These are phyloP conservation scores for Dacryopinax primogenitus DNA, from an alignment of 768 basidiomycete genomes.

Conservation along the genomic window DNA sequence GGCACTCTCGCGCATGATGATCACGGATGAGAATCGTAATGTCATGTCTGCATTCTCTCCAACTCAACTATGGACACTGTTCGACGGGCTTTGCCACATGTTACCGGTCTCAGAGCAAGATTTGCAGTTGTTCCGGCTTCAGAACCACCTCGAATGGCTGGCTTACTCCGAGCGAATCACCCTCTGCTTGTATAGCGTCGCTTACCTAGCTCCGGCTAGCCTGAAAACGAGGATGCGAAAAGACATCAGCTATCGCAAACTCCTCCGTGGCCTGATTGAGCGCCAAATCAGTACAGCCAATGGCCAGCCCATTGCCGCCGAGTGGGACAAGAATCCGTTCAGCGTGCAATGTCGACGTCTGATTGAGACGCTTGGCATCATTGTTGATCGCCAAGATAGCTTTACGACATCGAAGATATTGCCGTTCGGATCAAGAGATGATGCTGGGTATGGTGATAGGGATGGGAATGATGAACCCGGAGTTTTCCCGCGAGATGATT, in stretches of 20 bases:
- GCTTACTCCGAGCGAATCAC: conserved; percentile 66
- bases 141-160: conserved; percentile 36
- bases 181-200: conserved; percentile 74
- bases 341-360: conserved; percentile 25
- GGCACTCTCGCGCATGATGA: conserved; percentile 64
- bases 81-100: conserved; percentile 62
- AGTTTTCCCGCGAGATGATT: neutral
- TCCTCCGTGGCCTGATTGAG: conserved; percentile 37
- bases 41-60: conserved; percentile 52
- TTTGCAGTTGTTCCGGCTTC: conserved; percentile 42
- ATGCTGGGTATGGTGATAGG: neutral
- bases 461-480: neutral
- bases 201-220: conserved; percentile 65
- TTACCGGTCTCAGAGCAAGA: conserved; percentile 71
- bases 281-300: conserved; percentile 14
- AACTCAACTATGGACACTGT: conserved; percentile 44
- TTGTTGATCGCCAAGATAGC: neutral
- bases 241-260: conserved; percentile 50
- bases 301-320: conserved; percentile 9
- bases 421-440: neutral
- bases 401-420: neutral
- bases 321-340: conserved; percentile 20
- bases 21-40: conserved; percentile 65
- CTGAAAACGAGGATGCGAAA: conserved; percentile 60
- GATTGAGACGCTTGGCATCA: conserved; percentile 22